Evolutionary conservation across 306 rosid species (phyloP).

Genomic region (Elaeagnus macrophylla): DNA sequence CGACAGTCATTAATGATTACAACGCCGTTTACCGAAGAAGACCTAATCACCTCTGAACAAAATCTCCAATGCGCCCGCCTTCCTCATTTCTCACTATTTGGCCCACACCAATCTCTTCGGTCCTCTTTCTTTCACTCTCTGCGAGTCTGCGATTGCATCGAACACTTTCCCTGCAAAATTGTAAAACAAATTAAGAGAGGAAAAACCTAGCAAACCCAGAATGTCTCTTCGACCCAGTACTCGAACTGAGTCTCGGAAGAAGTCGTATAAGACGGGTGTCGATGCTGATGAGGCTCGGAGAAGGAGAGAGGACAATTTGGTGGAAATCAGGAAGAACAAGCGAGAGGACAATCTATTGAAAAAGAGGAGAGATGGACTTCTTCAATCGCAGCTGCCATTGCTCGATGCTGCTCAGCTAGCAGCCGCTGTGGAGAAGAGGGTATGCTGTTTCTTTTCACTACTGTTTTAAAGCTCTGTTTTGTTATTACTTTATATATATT

Average conservation of each 20-base stretch:
- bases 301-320: slow-evolving; percentile 52
- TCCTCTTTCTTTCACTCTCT: too few species aligned
- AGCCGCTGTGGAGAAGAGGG: slow-evolving; percentile 32
- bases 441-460: not conserved
- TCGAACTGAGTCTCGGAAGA: slow-evolving; percentile 45
- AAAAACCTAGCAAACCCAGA: not conserved
- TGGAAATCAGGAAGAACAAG: slow-evolving; percentile 62
- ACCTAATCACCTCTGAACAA: too few species aligned
- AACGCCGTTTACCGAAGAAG: too few species aligned
- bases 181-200: too few species aligned
- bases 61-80: too few species aligned
- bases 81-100: too few species aligned
- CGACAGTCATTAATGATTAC: too few species aligned
- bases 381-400: slow-evolving; percentile 34
- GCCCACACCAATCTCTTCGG: too few species aligned
- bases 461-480: not conserved
- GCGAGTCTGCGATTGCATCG: too few species aligned
- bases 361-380: slow-evolving; percentile 52
- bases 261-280: slow-evolving; percentile 53
- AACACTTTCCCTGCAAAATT: too few species aligned
- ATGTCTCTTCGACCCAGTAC: slow-evolving; percentile 62
- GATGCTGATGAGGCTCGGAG: slow-evolving; percentile 57
- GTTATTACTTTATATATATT: not conserved
- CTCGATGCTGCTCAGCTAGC: slow-evolving; percentile 32
- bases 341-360: slow-evolving; percentile 48